Conservation (phyloP, 1,284 basidiomycete species). For the Leccinum pallidistipes region DNA sequence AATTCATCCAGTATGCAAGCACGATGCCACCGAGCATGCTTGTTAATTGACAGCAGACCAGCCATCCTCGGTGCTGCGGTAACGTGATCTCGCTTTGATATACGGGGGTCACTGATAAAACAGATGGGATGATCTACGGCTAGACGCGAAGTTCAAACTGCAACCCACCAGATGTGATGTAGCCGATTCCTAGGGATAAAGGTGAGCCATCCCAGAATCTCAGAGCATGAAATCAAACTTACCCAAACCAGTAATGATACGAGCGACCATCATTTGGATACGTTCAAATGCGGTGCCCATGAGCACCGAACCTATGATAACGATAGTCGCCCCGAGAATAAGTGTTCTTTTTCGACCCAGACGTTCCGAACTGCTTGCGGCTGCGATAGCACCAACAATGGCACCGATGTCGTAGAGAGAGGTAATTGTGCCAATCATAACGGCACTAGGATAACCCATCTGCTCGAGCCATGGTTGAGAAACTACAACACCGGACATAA, state of each 20-base stretch:
- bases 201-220: not conserved
- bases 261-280: slow-evolving; percentile 18
- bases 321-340: slow-evolving; percentile 10
- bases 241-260: slow-evolving; percentile 16
- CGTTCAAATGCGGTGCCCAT: slow-evolving; percentile 17
- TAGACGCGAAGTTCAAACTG: not conserved
- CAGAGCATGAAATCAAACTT: not conserved
- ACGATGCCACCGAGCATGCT: slow-evolving; percentile 16
- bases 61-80: slow-evolving; percentile 19
- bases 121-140: not conserved
- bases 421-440: slow-evolving; percentile 22
- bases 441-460: slow-evolving; percentile 20
- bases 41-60: slow-evolving; percentile 18
- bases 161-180: slow-evolving; percentile 15
- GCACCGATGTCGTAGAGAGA: slow-evolving; percentile 20
- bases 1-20: slow-evolving; percentile 20
- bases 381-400: slow-evolving; percentile 13
- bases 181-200: slow-evolving; percentile 12
- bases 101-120: slow-evolving; percentile 12
- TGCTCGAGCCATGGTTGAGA: slow-evolving; percentile 19
- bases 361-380: slow-evolving; percentile 16
- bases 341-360: slow-evolving; percentile 17
- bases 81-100: slow-evolving; percentile 19
- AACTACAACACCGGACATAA: slow-evolving; percentile 19
- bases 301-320: slow-evolving; percentile 16